Percentiles rank a stretch among this genome's conserved stretches.
Conservation (phyloP, 768 basidiomycete species). For the Cubamyces lactineus region DNA sequence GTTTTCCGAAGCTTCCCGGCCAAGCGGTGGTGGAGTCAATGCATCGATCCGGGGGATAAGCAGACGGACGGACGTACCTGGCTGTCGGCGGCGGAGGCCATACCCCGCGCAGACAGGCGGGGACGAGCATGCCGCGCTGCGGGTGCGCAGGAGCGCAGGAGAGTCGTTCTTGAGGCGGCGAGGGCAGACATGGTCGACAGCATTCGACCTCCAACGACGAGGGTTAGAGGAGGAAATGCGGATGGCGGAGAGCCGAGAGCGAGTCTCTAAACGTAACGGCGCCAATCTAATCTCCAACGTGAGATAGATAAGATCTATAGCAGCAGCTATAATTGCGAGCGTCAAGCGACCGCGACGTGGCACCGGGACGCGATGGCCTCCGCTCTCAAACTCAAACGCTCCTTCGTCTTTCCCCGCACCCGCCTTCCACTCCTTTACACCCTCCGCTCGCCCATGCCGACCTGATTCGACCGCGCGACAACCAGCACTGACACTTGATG, state of each 20-base stretch:
- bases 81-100: conserved; percentile 12
- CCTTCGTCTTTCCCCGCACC: not conserved
- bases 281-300: conserved; percentile 6
- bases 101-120: not conserved
- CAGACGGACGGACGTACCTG: not conserved
- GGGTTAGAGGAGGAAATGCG: conserved; percentile 1
- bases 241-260: conserved; percentile 2
- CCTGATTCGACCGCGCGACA: conserved; percentile 2
- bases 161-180: not conserved
- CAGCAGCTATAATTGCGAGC: not conserved
- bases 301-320: conserved; percentile 3
- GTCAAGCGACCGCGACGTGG: conserved; percentile 4
- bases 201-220: not conserved
- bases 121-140: not conserved
- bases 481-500: conserved; percentile 12
- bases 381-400: not conserved
- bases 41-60: too few relatives aligned
- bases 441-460: conserved; percentile 10
- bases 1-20: conserved; percentile 59
- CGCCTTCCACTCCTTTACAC: not conserved
- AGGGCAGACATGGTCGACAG: not conserved
- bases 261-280: not conserved
- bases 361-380: conserved; percentile 1
- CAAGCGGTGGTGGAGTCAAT: not conserved
- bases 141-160: conserved; percentile 2